Evolutionary conservation across 805 yeast species (phyloP).

Genomic region (Teunomyces panamensis): DNA sequence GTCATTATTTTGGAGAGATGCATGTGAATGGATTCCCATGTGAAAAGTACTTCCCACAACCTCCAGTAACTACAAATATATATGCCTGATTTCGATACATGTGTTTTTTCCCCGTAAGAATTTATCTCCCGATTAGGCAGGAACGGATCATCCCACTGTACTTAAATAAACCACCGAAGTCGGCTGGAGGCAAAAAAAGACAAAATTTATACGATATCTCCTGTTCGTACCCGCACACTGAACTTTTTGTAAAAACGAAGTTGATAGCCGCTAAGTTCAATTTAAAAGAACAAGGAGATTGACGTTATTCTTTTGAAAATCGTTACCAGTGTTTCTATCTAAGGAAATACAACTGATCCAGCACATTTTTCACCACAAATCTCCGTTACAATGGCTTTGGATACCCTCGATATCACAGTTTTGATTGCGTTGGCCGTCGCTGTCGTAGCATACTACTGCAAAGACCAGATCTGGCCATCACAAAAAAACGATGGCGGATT

Average conservation of each 20-base stretch:
- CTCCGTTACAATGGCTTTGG: slow-evolving; percentile 51
- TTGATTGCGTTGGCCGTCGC: slow-evolving; percentile 65
- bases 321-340: no score
- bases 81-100: neutral
- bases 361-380: neutral
- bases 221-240: neutral
- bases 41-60: neutral
- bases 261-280: neutral
- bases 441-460: slow-evolving; percentile 62
- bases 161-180: neutral
- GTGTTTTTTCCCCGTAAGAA: slow-evolving; percentile 1
- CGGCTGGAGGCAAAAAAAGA: neutral
- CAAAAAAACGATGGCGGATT: slow-evolving; percentile 24
- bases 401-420: slow-evolving; percentile 68
- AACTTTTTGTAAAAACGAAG: neutral
- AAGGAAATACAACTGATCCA: no score
- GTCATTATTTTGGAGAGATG: neutral
- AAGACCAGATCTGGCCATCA: slow-evolving; percentile 46
- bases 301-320: no score
- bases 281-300: no score
- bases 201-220: neutral
- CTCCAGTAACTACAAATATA: no score
- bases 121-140: slow-evolving; percentile 3
- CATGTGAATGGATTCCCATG: neutral
- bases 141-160: slow-evolving; percentile 1